Base-by-base conservation (phyloP, 805 yeast genomes). In the Wickerhamiella parazyma region DNA sequence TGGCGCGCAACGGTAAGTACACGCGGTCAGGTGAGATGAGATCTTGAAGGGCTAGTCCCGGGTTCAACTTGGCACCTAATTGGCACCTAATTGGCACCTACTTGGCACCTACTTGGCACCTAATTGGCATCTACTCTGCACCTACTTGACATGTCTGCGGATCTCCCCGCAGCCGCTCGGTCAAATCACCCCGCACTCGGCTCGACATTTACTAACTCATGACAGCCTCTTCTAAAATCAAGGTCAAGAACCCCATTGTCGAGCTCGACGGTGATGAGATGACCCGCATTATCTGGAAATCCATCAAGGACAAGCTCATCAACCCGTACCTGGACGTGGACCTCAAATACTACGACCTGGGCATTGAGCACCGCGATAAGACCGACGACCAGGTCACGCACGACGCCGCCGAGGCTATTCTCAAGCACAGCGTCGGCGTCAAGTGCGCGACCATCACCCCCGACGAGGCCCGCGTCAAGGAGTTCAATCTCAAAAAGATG, bases 381-480 rank as follows among this genome's bases (percentile, higher is more conserved):
- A 89, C 97, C 14, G 71, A 84, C 55, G 97, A 89, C 63, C 63
- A 82, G 65, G 89, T 89, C 52, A 89, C 97, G 16, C 60, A 72
- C 28, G 95, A 89, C 44, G 82, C 95, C 9, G 96, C 96, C 19
- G 67, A 78, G 41, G 97, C 97, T 42, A 87, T 85, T 54, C 67
- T 77, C 62, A 74, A 86, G 64, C 80, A 84, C 63, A 82, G 84
- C 44, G 97, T 89, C 46, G 97, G 94, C 24, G 84, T 89, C 55
- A 89, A 89, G 68, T 89, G 97, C 69, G 97, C 97, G 46, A 89
- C 97, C 42, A 89, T 89, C 62, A 89, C 97, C n/a, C 96, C 97
- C 6, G 66, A 62, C 46, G 97, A 89, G 68, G 91, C 84, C 38
- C 77, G 97, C 57, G 96, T 89, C 42, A 69, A 82, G 63, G 97